phyloP scores from a whole-genome alignment of 106 monocot species.

The Allium sativum region DNA sequence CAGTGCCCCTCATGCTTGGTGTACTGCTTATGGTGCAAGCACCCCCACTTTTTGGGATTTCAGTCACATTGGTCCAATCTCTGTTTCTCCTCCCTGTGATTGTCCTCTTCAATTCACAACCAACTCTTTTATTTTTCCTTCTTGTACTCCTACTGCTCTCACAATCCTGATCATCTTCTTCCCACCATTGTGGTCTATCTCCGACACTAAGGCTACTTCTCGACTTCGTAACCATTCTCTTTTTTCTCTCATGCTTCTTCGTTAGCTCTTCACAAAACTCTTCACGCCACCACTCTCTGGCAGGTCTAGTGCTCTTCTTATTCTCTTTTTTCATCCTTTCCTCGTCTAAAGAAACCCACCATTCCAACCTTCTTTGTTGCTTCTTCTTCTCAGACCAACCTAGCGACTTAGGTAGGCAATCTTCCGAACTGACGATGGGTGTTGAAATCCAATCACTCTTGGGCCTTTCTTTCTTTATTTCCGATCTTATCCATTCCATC shows the following conservation, averaged over 20 bases:
- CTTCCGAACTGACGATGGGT: slow-evolving; percentile 6
- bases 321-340: slow-evolving; percentile 28
- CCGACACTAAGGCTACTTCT: slow-evolving; percentile 18
- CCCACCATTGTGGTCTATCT: slow-evolving; percentile 48
- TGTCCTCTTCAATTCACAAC: slow-evolving; percentile 3
- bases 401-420: slow-evolving; percentile 9
- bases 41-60: slow-evolving; percentile 67
- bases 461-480: slow-evolving; percentile 80
- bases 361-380: slow-evolving; percentile 30
- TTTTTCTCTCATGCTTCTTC: slow-evolving; percentile 15
- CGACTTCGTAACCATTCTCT: slow-evolving; percentile 26
- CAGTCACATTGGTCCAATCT: slow-evolving; percentile 41
- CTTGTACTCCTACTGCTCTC: slow-evolving; percentile 12
- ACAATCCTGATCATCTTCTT: slow-evolving; percentile 24
- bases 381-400: slow-evolving; percentile 27
- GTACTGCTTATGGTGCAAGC: slow-evolving; percentile 58
- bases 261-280: slow-evolving; percentile 82
- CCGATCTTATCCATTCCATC: slow-evolving; percentile 94
- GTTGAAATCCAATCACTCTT: slow-evolving; percentile 33
- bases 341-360: slow-evolving; percentile 53
- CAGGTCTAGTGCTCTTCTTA: slow-evolving; percentile 31
- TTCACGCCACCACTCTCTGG: slow-evolving; percentile 90
- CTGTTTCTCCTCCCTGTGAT: slow-evolving; percentile 31
- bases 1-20: slow-evolving; percentile 94
- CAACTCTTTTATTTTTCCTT: slow-evolving; percentile 28